Conservation (phyloP, 305 asterid species). For the Fraxinus sp. region DNA sequence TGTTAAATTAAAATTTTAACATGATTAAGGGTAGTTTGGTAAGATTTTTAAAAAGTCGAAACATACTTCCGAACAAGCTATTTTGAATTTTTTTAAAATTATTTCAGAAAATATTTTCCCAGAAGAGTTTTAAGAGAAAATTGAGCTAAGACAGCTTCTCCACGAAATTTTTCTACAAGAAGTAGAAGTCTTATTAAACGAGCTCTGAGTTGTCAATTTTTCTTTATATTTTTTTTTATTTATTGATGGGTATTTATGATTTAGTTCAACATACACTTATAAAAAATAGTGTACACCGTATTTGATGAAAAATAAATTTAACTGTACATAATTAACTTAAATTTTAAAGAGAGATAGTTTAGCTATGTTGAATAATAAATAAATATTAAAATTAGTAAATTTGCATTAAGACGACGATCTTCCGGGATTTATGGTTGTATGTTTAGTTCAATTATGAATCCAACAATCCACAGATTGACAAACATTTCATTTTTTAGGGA, state of each 20-base stretch:
- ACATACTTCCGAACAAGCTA: neutral
- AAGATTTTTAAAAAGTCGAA: neutral
- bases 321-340: neutral
- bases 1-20: neutral
- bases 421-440: slow-evolving; percentile 1
- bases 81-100: too few relatives aligned
- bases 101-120: too few relatives aligned
- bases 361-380: neutral
- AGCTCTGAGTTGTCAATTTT: neutral
- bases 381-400: neutral
- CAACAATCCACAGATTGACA: neutral
- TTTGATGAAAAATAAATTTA: neutral
- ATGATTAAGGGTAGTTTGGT: neutral
- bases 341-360: neutral
- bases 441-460: neutral
- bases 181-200: too few relatives aligned
- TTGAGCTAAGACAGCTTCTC: too few relatives aligned
- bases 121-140: too few relatives aligned
- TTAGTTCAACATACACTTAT: neutral
- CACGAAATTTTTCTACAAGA: too few relatives aligned
- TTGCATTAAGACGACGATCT: neutral
- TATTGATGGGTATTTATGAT: neutral
- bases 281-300: neutral
- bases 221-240: too few relatives aligned
- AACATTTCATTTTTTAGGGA: neutral